phyloP scores from a whole-genome alignment of 2,329 filamentous ascomycete genomes.

The Pseudogymnoascus sp. region DNA sequence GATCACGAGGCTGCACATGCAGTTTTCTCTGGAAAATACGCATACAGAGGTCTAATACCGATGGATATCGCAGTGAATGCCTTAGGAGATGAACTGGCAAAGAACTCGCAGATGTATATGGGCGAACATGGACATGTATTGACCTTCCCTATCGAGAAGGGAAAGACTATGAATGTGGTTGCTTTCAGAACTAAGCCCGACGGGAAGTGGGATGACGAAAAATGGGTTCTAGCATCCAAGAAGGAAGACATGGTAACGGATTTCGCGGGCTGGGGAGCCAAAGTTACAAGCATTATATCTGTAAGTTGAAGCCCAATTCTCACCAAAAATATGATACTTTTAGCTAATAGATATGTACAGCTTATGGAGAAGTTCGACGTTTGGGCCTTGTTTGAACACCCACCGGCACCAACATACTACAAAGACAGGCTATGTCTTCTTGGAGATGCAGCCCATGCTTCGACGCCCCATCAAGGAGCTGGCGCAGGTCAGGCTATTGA shows the following conservation, averaged over 20 bases:
- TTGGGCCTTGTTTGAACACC: conserved; percentile 45
- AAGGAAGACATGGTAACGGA: conserved; percentile 34
- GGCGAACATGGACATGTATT: not conserved
- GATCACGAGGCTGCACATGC: conserved; percentile 19
- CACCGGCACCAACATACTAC: conserved; percentile 37
- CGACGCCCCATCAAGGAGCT: conserved; percentile 53
- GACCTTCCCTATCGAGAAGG: not conserved
- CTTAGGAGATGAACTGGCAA: conserved; percentile 41
- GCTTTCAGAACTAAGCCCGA: conserved; percentile 36
- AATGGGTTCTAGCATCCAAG: conserved; percentile 36
- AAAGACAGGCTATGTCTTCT: conserved; percentile 43
- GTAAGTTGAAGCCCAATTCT: conserved; percentile 13
- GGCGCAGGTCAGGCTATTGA: conserved; percentile 54
- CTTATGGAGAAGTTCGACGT: conserved; percentile 42
- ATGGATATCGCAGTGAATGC: conserved; percentile 44
- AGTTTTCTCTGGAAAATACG: conserved; percentile 50
- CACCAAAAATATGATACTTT: conserved; percentile 20
- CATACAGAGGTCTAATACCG: conserved; percentile 52
- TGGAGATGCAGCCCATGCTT: conserved; percentile 59
- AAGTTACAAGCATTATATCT: conserved; percentile 32
- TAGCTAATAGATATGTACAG: conserved; percentile 30
- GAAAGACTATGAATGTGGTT: conserved; percentile 39
- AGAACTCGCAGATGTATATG: conserved; percentile 34
- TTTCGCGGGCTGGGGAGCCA: conserved; percentile 34
- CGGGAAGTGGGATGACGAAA: conserved; percentile 32